A percentile compares a stretch with the other conserved stretches of the same genome.
phyloP scores from a whole-genome alignment of 345 rosid genomes.

The Rhodamnia argentea region DNA sequence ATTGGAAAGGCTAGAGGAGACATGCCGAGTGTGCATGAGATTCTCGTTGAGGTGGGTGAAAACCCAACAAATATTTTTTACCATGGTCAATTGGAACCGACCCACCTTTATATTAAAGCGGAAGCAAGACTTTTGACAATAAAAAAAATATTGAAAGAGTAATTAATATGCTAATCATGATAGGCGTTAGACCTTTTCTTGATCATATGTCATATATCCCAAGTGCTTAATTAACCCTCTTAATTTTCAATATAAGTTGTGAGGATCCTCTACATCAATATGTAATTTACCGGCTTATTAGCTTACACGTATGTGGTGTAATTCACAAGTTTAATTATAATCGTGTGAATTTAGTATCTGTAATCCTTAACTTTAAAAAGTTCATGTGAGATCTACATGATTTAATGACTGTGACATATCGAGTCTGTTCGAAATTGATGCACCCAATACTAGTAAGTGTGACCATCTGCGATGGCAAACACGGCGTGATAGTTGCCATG shows the following conservation, averaged over 20 bases:
- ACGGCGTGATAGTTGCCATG: no score
- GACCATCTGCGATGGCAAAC: background rate
- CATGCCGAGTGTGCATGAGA: background rate
- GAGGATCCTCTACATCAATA: background rate
- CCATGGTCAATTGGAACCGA: background rate
- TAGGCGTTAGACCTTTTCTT: background rate
- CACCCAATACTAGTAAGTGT: background rate
- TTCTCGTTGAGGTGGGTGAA: background rate
- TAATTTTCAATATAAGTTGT: background rate
- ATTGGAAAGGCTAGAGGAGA: background rate
- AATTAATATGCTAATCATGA: background rate
- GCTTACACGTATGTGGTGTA: rapidly evolving
- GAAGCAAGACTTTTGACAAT: background rate
- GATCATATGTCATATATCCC: background rate
- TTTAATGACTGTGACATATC: background rate
- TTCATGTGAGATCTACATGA: background rate
- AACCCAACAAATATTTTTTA: background rate
- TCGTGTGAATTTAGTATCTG: background rate
- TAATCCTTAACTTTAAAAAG: background rate
- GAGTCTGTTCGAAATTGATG: background rate
- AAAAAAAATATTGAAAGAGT: background rate
- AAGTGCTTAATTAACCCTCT: background rate
- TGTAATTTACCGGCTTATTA: background rate
- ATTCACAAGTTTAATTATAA: background rate
- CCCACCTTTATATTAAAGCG: background rate